These are phyloP conservation scores for Ganoderma leucocontextum DNA, from an alignment of 1,284 basidiomycete species.

Conservation along the genomic window DNA sequence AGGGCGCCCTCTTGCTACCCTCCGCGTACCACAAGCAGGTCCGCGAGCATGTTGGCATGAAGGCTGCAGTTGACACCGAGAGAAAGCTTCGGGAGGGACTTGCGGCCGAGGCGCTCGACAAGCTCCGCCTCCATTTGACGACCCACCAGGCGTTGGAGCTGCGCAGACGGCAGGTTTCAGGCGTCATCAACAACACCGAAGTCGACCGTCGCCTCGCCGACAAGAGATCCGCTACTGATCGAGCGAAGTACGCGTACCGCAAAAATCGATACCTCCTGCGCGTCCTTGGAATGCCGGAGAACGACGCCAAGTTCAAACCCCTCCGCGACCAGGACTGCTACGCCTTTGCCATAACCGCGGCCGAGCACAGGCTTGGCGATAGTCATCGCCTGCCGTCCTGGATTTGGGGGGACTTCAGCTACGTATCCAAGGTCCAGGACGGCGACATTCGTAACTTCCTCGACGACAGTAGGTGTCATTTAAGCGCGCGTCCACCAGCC, in stretches of 20 bases:
- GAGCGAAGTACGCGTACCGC: not conserved
- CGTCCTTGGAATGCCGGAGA: conserved; percentile 1
- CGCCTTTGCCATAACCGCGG: not conserved
- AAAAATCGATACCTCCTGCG: not conserved
- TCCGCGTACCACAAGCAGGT: not conserved
- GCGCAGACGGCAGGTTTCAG: not conserved
- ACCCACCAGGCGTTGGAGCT: not conserved
- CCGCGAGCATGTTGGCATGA: not conserved
- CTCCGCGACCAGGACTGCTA: not conserved
- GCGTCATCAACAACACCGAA: not conserved
- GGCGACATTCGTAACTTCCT: not conserved
- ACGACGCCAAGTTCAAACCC: not conserved
- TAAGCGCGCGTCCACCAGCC: too few species aligned
- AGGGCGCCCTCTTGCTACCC: not conserved
- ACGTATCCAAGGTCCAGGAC: not conserved
- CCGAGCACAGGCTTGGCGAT: not conserved
- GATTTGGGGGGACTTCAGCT: conserved; percentile 12
- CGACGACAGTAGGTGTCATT: not conserved
- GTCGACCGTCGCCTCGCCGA: not conserved
- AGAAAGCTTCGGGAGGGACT: not conserved
- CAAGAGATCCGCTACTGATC: not conserved
- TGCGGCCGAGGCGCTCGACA: not conserved
- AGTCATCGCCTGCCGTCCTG: not conserved
- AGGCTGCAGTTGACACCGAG: not conserved
- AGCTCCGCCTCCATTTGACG: not conserved